Evolutionary conservation across 805 yeast species (phyloP).

Genomic region (Wickerhamiella australiensis): DNA sequence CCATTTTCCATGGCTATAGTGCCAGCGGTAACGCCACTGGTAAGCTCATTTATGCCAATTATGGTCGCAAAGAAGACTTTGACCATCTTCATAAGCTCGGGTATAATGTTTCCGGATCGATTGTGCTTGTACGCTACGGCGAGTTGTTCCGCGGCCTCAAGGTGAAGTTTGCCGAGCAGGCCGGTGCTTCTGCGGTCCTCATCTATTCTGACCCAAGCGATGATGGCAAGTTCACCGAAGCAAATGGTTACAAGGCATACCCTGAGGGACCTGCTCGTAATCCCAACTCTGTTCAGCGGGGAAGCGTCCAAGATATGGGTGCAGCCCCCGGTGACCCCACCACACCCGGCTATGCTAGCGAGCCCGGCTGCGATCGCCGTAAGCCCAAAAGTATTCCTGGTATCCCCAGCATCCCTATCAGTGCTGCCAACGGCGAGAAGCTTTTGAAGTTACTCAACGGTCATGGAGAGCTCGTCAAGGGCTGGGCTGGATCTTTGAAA

Average conservation of each 20-base stretch:
- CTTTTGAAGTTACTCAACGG: slow-evolving; percentile 49
- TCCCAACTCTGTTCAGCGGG: slow-evolving; percentile 65
- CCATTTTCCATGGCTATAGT: slow-evolving; percentile 67
- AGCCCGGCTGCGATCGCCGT: slow-evolving; percentile 36
- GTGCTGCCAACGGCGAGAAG: slow-evolving; percentile 51
- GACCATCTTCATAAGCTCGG: slow-evolving; percentile 35
- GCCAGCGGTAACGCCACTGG: slow-evolving; percentile 67
- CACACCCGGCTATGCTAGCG: slow-evolving; percentile 52
- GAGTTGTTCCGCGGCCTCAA: slow-evolving; percentile 58
- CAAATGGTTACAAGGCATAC: slow-evolving; percentile 50
- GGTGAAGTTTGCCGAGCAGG: slow-evolving; percentile 66
- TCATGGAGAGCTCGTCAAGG: slow-evolving; percentile 35
- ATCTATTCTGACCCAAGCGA: slow-evolving; percentile 63
- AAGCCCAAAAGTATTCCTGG: slow-evolving; percentile 44
- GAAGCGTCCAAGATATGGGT: slow-evolving; percentile 54
- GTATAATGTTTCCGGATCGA: slow-evolving; percentile 42
- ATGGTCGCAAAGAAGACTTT: slow-evolving; percentile 54
- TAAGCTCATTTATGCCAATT: slow-evolving; percentile 52
- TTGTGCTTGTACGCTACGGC: slow-evolving; percentile 60
- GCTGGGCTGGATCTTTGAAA: slow-evolving; percentile 36
- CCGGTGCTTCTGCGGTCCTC: slow-evolving; percentile 55
- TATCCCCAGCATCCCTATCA: slow-evolving; percentile 68
- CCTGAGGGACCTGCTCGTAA: slow-evolving; percentile 71
- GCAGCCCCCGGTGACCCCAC: slow-evolving; percentile 67
- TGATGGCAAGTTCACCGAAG: slow-evolving; percentile 35